Base-by-base conservation (phyloP, 2,329 filamentous ascomycete species). In the Grosmannia serpens region DNA sequence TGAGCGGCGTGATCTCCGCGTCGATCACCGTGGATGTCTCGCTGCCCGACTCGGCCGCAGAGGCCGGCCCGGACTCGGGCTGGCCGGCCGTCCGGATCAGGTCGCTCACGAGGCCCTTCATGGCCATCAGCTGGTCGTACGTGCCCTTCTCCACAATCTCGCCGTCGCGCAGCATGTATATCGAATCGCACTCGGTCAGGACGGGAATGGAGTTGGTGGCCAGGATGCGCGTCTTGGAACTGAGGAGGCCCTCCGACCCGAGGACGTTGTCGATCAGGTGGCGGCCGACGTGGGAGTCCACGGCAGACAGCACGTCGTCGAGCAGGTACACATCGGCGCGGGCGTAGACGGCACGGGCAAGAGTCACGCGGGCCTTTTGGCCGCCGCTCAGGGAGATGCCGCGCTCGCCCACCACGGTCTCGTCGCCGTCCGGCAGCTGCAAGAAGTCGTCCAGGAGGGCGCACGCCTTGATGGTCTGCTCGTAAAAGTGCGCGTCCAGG, bases 151-250 rank as follows among this genome's bases (percentile, higher is more conserved):
- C 94, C 44, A 88, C 78, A 57, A 97, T 85, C 61, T 84, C 85
- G 56, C 91, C 89, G 55, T 95, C 89, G 63, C 88, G 85, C 53
- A 99, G 73, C 58, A 99, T 78, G 55, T 84, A 87, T 66, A 99
- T 92, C 70, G 87, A 94, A 70, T 96, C 89, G 0, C 94, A 88
- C 70, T 95, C 88, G 67, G 87, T 85, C 35, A 99, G 77, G 6
- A 99, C 90, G 7, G 91, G 85, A 59, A 99, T 96, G 0, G 94
- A 88, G 69, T 99, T 99, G 24, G 94, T 99, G 11, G 94, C 91
- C 55, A 99, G 78, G 58, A 99, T 88, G 64, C 92, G 85, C 8
- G 92, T 96, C 74, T 97, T 97, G 46, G 86, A 83, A 56, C 78
- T 81, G 27, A 99, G 79, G 8, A 99, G 77, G 64, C 94, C 94